Evolutionary conservation across 140 eudicot species (phyloP).

Genomic region (Oenanthe javanica): DNA sequence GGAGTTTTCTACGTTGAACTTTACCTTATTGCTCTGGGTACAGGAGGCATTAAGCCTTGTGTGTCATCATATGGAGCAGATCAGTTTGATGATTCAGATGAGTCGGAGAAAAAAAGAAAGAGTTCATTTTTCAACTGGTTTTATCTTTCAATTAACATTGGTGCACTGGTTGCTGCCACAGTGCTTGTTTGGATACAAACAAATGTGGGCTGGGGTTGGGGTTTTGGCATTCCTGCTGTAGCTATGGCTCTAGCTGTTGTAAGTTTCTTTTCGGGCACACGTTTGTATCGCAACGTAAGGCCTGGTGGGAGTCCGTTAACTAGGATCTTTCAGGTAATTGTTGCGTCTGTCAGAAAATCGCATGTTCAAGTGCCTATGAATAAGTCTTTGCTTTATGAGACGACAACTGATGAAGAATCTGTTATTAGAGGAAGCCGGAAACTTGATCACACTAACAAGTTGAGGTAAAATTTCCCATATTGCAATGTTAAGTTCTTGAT

Average conservation of each 20-base stretch:
- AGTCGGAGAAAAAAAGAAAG: constrained; percentile 52
- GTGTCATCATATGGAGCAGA: constrained; percentile 87
- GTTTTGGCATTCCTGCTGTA: constrained; percentile 83
- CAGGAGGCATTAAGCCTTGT: constrained; percentile 86
- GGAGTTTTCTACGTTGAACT: constrained; percentile 46
- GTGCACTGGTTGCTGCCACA: constrained; percentile 72
- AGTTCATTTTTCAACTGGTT: constrained; percentile 64
- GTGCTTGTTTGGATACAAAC: constrained; percentile 83
- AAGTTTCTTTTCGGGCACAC: constrained; percentile 67
- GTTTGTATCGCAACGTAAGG: constrained; percentile 60
- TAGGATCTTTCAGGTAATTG: constrained; percentile 63
- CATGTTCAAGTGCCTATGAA: constrained; percentile 48
- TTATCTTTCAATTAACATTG: constrained; percentile 71
- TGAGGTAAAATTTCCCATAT: constrained; percentile 31
- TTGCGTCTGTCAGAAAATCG: constrained; percentile 53
- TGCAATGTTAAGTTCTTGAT: neutral
- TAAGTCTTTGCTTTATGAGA: constrained; percentile 46
- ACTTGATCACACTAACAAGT: constrained; percentile 58
- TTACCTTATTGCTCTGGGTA: constrained; percentile 73
- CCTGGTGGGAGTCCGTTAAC: constrained; percentile 90
- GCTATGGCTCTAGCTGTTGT: constrained; percentile 82
- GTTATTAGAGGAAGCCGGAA: constrained; percentile 64
- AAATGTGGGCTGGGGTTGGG: constrained; percentile 88
- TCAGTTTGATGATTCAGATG: constrained; percentile 81
- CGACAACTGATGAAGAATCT: constrained; percentile 41